Evolutionary conservation across 345 rosid species (phyloP), one percentile per base, ranked within the genome.

Genomic region (Pugionium dolabratum): DNA sequence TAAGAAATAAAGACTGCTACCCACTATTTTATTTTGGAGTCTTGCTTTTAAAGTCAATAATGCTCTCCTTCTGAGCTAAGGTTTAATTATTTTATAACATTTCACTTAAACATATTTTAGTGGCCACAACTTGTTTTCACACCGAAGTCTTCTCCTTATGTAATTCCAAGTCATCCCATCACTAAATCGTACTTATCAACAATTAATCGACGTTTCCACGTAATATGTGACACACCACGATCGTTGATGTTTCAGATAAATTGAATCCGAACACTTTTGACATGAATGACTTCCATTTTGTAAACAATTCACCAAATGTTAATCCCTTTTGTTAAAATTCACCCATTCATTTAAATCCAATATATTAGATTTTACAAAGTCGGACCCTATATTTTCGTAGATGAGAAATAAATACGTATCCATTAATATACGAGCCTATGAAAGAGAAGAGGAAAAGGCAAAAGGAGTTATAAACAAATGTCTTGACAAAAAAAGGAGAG

Each of bases 51-150:
- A 66, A 36, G 76, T 59, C 72, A 66, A 73, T 55, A 59, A 66
- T 73, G 50, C 59, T 30, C 76, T 51, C 62, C 76, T 73, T 73
- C 61, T n/a, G 55, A 50, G 39, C 76, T 66, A 66, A 73, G 76
- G 56, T 45, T 73, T 62, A 66, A 43, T 59, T 18, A 64, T 43
- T 59, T 63, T 47, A 39, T 25, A 62, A 9, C 8, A 32, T 63
- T 63, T 48, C 59, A 63, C 31, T 5, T 9, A 3, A 30, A 40
- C 45, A 63, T 33, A 47, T 27, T 56, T 28, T 27, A 35, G 0
- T 57, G 46, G 26, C 41, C 18, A 64, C 28, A 41, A 40, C 40
- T 27, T 56, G 54, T 56, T 41, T 40, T 27, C 53, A 59, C 75
- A 40, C 70, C 46, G 41, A 64, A 55, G 37, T 63, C 75, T 45